Evolutionary conservation across 768 basidiomycete genomes (phyloP).

Genomic region (Galerina marginata): DNA sequence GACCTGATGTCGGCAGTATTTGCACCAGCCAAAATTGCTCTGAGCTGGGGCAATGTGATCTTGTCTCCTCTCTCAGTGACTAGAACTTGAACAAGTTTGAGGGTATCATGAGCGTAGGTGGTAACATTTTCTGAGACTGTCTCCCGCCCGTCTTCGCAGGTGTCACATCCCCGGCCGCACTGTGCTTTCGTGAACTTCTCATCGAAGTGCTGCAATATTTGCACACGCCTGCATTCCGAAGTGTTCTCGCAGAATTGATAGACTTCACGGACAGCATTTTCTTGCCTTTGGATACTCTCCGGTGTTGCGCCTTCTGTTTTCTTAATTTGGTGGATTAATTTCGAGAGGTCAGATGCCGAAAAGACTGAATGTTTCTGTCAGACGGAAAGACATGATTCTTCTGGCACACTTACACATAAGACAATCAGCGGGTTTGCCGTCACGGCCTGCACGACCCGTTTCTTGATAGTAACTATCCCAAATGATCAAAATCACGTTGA

Average conservation of each 20-base stretch:
- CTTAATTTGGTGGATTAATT: conserved; percentile 64
- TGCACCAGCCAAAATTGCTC: conserved; percentile 70
- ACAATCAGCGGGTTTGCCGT: conserved; percentile 84
- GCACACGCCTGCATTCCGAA: conserved; percentile 84
- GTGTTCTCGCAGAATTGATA: conserved; percentile 81
- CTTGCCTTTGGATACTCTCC: conserved; percentile 71
- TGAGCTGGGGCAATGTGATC: conserved; percentile 65
- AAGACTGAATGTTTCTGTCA: conserved; percentile 56
- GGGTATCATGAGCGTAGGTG: conserved; percentile 54
- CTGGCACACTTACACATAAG: conserved; percentile 69
- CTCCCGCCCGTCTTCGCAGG: conserved; percentile 64
- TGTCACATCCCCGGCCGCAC: conserved; percentile 83
- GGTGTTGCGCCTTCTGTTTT: conserved; percentile 51
- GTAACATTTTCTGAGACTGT: conserved; percentile 65
- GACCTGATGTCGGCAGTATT: conserved; percentile 50
- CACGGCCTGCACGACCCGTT: conserved; percentile 95
- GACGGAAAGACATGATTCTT: background rate
- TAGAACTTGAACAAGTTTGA: conserved; percentile 60
- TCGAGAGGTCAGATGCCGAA: conserved; percentile 59
- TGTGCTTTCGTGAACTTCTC: conserved; percentile 73
- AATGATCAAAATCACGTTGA: conserved; percentile 9
- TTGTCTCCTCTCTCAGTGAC: conserved; percentile 43
- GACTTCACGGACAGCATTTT: conserved; percentile 68
- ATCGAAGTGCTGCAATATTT: conserved; percentile 88
- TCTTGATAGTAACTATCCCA: conserved; percentile 84